Evolutionary conservation across 2,329 filamentous ascomycete genomes (phyloP).

Genomic region (Penicillium digitatum): DNA sequence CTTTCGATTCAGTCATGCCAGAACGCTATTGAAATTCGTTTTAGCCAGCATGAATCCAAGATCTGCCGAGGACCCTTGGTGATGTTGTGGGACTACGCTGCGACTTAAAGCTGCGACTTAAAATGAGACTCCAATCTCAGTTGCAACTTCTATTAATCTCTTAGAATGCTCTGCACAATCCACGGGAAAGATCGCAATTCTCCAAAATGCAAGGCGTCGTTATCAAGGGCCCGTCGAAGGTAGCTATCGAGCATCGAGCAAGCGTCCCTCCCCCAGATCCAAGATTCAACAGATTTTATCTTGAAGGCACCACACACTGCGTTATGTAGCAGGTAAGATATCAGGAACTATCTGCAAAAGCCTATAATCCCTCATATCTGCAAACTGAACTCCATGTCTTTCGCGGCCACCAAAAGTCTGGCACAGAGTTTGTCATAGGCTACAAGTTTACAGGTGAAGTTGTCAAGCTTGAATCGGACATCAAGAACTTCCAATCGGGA

Average conservation of each 20-base stretch:
- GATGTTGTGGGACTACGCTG: neutral
- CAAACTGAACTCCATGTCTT: slow-evolving; percentile 72
- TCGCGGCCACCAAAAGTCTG: slow-evolving; percentile 71
- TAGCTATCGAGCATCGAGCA: slow-evolving; percentile 75
- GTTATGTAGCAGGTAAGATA: slow-evolving; percentile 72
- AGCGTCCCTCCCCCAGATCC: slow-evolving; percentile 62
- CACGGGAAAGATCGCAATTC: neutral
- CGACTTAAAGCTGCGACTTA: neutral
- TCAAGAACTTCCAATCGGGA: slow-evolving; percentile 64
- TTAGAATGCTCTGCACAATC: neutral
- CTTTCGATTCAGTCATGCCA: neutral
- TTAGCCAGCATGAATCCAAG: neutral
- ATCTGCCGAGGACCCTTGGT: neutral
- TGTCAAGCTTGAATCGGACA: slow-evolving; percentile 35
- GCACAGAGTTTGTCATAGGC: slow-evolving; percentile 60
- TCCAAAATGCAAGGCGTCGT: slow-evolving; percentile 74
- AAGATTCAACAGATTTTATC: slow-evolving; percentile 68
- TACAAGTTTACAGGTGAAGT: slow-evolving; percentile 83
- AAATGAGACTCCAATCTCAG: neutral
- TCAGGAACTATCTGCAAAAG: no score
- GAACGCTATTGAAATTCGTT: neutral
- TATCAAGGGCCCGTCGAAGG: slow-evolving; percentile 71
- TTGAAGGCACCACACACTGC: slow-evolving; percentile 77
- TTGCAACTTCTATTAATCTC: neutral
- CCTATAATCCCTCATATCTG: neutral